These are phyloP conservation scores for Emydomyces testavorans DNA, from an alignment of 2,329 filamentous ascomycete species.

Conservation along the genomic window DNA sequence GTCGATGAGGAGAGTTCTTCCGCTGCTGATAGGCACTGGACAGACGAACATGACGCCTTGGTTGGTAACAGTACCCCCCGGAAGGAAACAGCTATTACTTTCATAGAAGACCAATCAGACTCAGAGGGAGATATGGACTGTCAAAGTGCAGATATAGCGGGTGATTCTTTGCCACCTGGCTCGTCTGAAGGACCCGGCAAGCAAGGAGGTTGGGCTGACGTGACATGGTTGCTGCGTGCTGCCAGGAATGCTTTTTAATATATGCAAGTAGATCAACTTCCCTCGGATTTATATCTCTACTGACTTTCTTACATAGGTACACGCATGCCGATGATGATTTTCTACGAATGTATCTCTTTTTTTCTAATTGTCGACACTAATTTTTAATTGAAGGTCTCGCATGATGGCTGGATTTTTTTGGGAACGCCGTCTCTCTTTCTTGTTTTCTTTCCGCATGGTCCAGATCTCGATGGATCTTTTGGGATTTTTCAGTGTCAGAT, in stretches of 20 bases:
- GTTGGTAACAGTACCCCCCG: neutral
- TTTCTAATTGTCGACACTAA: neutral
- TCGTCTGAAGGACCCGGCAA: slow-evolving; percentile 21
- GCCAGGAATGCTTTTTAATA: slow-evolving; percentile 32
- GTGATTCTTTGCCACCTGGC: slow-evolving; percentile 11
- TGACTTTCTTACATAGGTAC: too few species aligned
- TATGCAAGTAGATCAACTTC: too few species aligned
- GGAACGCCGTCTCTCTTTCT: too few species aligned
- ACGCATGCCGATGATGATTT: too few species aligned
- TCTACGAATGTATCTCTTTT: neutral
- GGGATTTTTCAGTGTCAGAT: too few species aligned
- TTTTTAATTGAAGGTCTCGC: too few species aligned
- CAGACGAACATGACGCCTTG: slow-evolving; percentile 19
- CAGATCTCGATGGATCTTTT: too few species aligned
- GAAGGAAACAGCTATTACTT: neutral
- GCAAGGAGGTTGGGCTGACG: slow-evolving; percentile 46
- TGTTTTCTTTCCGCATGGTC: too few species aligned
- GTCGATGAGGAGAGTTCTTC: slow-evolving; percentile 37
- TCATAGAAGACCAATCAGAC: slow-evolving; percentile 17
- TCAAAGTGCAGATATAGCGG: slow-evolving; percentile 22
- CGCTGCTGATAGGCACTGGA: slow-evolving; percentile 1
- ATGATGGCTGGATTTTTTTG: too few species aligned
- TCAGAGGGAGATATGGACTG: slow-evolving; percentile 14
- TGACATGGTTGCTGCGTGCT: slow-evolving; percentile 46
- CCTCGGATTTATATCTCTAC: neutral